Base-by-base conservation (phyloP, 352 stramenopile species). In the Pythium aristosporum region DNA sequence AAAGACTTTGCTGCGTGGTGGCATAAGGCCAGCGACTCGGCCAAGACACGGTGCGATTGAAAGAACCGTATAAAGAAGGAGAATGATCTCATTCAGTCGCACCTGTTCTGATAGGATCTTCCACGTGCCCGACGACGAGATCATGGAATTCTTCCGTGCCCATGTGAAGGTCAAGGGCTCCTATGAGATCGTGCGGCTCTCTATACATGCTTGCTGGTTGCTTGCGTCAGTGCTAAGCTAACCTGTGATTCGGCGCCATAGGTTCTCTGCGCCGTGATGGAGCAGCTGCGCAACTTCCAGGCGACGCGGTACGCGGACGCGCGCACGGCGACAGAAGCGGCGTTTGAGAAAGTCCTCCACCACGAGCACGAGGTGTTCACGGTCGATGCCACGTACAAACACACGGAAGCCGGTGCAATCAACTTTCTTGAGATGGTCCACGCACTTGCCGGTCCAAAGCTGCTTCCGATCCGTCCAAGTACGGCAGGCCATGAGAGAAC, bases 211-310 rank as follows among this genome's bases (percentile, higher is more conserved):
- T 56, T 28, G 36, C 25, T 18, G 34, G 34, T 18, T 53, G 44
- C 16, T 1, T 37, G 23, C 2, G 5, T 20, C 10, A 48, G n/a
- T 48, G 18, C 42, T 11, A 48, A 20, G 42, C 28, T 25, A n/a
- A 32, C 44, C 8, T 50, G 21, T n/a, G 3, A 10, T 48, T 8
- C 2, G 10, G 13, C 28, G 44, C n/a, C 7, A 50, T 39, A 72
- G 66, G 58, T 89, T 3, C 78, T 98, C 28, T 95, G 83, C 65
- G 80, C 88, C 9, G 88, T 98, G 37, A 74, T 95, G 48, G 93
- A 98, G 69, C 91, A 98, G 66, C 79, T 98, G n/a, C 86, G 91
- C 8, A 83, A 98, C 61, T 98, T 98, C 68, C 57, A 83, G 5
- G 67, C 92, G 5, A 98, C 95, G 12, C 80, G 85, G 12, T 98